Conservation (phyloP, 768 basidiomycete genomes). For the Sporobolomyces phaffii region DNA sequence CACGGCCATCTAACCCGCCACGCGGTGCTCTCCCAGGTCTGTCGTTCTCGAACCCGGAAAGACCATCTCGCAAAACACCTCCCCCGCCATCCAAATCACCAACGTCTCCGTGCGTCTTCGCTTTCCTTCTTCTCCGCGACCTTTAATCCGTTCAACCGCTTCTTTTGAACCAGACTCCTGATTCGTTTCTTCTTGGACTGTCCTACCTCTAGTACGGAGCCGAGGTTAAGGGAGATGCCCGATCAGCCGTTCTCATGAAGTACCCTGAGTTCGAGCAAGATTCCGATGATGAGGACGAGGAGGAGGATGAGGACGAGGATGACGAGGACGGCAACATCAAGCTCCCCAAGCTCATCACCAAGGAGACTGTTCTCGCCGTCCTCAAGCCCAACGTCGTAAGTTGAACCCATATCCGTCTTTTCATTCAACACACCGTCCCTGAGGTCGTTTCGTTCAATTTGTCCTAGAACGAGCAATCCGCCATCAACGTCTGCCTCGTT, state of each 20-base stretch:
- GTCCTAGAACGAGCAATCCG: slow-evolving; percentile 42
- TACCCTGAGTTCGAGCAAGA: slow-evolving; percentile 64
- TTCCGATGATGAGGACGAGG: slow-evolving; percentile 49
- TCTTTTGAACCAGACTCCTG: background rate
- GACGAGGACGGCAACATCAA: slow-evolving; percentile 54
- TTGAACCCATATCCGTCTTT: background rate
- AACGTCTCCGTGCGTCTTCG: slow-evolving; percentile 32
- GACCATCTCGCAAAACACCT: slow-evolving; percentile 32
- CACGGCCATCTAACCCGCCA: background rate
- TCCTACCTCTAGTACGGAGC: slow-evolving; percentile 41
- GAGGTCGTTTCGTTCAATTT: background rate
- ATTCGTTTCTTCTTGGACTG: no score
- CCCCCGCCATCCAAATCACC: slow-evolving; percentile 39
- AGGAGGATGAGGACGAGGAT: slow-evolving; percentile 51
- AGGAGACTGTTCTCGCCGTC: slow-evolving; percentile 45
- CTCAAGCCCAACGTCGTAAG: slow-evolving; percentile 32
- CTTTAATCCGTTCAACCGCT: background rate
- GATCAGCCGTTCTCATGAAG: slow-evolving; percentile 37
- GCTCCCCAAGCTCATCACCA: slow-evolving; percentile 43
- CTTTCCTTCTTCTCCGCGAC: background rate
- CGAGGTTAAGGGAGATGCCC: slow-evolving; percentile 37
- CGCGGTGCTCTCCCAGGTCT: slow-evolving; percentile 22
- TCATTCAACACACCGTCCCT: background rate
- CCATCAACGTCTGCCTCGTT: slow-evolving; percentile 38
- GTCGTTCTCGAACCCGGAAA: slow-evolving; percentile 36